Evolutionary conservation across 2,329 filamentous ascomycete species (phyloP).

Genomic region (Pseudogymnoascus sp.): DNA sequence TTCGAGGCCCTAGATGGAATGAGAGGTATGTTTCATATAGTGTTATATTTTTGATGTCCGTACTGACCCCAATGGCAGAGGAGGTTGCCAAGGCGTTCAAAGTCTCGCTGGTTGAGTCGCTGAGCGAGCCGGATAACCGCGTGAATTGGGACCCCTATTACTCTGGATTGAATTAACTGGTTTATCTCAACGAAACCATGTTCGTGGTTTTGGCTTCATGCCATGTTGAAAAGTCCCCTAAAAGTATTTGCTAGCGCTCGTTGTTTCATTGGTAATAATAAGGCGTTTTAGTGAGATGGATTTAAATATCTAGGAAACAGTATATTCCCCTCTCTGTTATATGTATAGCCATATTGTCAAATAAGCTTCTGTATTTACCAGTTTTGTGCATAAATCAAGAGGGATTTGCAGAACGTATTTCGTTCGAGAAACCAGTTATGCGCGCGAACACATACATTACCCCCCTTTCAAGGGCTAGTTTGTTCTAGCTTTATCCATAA

Average conservation of each 20-base stretch:
- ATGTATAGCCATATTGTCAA: not conserved
- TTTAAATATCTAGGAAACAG: not conserved
- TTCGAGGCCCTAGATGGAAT: conserved; percentile 8
- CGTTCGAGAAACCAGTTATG: not conserved
- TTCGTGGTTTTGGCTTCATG: not conserved
- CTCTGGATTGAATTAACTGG: not conserved
- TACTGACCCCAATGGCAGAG: not conserved
- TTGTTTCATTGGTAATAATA: not conserved
- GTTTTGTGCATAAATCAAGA: not conserved
- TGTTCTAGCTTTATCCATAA: not conserved
- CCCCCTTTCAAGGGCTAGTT: not conserved
- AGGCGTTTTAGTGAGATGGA: not conserved
- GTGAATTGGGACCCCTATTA: not conserved
- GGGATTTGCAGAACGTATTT: not conserved
- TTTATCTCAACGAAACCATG: not conserved
- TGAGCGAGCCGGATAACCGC: not conserved
- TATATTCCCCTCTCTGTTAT: not conserved
- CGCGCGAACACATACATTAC: not conserved
- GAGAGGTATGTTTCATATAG: not conserved
- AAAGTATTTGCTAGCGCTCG: not conserved
- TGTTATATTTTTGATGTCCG: not conserved
- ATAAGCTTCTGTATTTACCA: not conserved
- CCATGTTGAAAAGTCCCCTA: not conserved
- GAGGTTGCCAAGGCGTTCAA: conserved; percentile 7
- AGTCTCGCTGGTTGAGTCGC: not conserved